phyloP scores from a whole-genome alignment of 129 eudicot genomes.

The Saposhnikovia divaricata region DNA sequence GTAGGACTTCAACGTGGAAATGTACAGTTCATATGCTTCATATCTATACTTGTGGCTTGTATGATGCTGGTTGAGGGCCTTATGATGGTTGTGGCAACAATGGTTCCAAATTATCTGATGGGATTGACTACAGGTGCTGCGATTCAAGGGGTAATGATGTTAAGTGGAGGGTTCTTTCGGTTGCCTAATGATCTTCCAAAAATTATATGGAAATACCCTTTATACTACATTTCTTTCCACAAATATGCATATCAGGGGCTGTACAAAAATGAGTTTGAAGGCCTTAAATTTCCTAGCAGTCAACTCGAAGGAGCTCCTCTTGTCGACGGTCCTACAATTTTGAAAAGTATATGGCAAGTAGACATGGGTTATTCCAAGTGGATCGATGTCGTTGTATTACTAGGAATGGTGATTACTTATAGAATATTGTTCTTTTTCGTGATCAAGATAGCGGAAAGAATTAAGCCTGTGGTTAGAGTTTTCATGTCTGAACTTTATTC shows the following conservation, averaged over 20 bases:
- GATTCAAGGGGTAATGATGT: conserved; percentile 45
- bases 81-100: conserved; percentile 46
- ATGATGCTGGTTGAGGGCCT: conserved; percentile 52
- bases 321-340: conserved; percentile 2
- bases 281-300: conserved; percentile 19
- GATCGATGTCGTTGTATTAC: conserved; percentile 15
- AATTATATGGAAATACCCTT: conserved; percentile 36
- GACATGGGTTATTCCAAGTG: conserved; percentile 21
- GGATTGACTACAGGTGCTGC: conserved; percentile 45
- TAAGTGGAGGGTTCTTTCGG: conserved; percentile 38
- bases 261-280: conserved; percentile 40
- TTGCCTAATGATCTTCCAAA: conserved; percentile 37
- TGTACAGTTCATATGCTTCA: conserved; percentile 27
- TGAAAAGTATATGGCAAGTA: conserved; percentile 16
- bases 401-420: conserved; percentile 18
- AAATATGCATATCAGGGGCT: conserved; percentile 44
- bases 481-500: neutral
- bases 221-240: conserved; percentile 46
- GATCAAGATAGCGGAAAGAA: conserved; percentile 10
- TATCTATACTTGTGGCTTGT: conserved; percentile 19
- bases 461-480: conserved; percentile 3
- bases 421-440: conserved; percentile 12
- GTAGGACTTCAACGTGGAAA: conserved; percentile 16
- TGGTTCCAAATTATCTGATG: conserved; percentile 43
- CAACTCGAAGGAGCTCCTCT: conserved; percentile 14